phyloP scores from a whole-genome alignment of 352 stramenopile genomes.

The Elongisporangium senticosum region DNA sequence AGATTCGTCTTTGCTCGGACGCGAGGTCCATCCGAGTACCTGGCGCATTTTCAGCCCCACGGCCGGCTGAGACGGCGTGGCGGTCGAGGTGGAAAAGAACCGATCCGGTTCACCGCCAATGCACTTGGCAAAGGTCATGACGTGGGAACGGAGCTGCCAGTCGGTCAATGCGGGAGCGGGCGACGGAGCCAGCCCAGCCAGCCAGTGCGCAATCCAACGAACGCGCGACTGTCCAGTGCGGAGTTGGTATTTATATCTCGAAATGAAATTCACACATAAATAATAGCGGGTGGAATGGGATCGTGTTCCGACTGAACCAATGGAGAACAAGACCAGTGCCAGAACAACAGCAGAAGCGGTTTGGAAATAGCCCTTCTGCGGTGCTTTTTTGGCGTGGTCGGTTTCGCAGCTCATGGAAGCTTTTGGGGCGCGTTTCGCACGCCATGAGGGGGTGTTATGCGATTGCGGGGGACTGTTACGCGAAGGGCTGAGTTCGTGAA shows the following conservation, averaged over 20 bases:
- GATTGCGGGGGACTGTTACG: slow-evolving; percentile 19
- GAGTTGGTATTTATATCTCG: background rate
- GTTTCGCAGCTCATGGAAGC: background rate
- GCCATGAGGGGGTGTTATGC: slow-evolving; percentile 11
- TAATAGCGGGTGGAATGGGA: background rate
- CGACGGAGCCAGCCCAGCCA: background rate
- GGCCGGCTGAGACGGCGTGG: slow-evolving; percentile 20
- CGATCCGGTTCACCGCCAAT: slow-evolving; percentile 44
- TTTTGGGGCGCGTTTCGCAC: slow-evolving; percentile 28
- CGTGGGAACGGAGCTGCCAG: slow-evolving; percentile 13
- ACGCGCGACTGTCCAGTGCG: background rate
- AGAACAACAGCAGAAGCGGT: background rate
- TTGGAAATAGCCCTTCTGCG: background rate
- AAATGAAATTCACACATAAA: background rate
- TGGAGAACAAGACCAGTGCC: background rate
- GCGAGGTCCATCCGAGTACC: slow-evolving; percentile 27
- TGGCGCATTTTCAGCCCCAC: slow-evolving; percentile 38
- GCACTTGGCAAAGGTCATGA: slow-evolving; percentile 50
- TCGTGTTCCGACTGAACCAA: background rate
- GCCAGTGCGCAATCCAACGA: background rate
- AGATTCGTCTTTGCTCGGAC: slow-evolving; percentile 8
- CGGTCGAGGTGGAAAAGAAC: slow-evolving; percentile 31
- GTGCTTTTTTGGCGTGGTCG: background rate
- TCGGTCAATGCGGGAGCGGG: background rate
- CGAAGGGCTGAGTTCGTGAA: slow-evolving; percentile 8